Evolutionary conservation across 2,329 filamentous ascomycete species (phyloP), one percentile per base, ranked within the genome.

Genomic region (Neoarthrinium moseri): DNA sequence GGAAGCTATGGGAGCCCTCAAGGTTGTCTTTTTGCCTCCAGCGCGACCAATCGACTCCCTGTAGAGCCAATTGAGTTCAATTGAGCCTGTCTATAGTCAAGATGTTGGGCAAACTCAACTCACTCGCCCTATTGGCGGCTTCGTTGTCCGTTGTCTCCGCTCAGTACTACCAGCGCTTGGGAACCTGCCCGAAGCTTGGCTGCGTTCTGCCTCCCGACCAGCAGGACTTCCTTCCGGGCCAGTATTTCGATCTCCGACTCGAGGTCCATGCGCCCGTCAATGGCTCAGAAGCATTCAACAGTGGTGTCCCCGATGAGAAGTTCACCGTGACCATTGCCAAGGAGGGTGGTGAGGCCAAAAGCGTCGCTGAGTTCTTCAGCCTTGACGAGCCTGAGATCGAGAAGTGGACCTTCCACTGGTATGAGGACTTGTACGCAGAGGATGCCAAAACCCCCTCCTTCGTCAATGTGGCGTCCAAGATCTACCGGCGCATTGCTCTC

Each of bases 351-450:
- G 40, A 69, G 48, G 62, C 78, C 21, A 68, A 80, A 60, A 69
- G 75, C 46, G 81, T 83, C 32, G 72, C 83, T 13, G 70, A 81
- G 32, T 91, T 81, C 69, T 92, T 94, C 70, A 73, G 74, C n/a
- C 60, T 86, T 27, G 58, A 77, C 3, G 87, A 92, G 63, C 85
- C 89, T 17, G 68, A 81, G 62, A 69, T 94, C 13, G 89, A 95
- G 74, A 84, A 75, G 52, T 95, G 89, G 89, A 79, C 83, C 54
- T 94, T 94, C 62, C 77, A 76, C n/a, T 94, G 87, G 86, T 92
- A 80, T 60, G 89, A 92, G 71, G 86, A 95, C 58, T 78, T 90
- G 21, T 95, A 89, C 61, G 89, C 89, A 22, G 71, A 83, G 59
- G 88, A 91, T 56, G 82, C 81, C 4, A 69, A 80, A 17, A 83